Conservation (phyloP, 495 filamentous ascomycete species). For the Annulohypoxylon stygium region DNA sequence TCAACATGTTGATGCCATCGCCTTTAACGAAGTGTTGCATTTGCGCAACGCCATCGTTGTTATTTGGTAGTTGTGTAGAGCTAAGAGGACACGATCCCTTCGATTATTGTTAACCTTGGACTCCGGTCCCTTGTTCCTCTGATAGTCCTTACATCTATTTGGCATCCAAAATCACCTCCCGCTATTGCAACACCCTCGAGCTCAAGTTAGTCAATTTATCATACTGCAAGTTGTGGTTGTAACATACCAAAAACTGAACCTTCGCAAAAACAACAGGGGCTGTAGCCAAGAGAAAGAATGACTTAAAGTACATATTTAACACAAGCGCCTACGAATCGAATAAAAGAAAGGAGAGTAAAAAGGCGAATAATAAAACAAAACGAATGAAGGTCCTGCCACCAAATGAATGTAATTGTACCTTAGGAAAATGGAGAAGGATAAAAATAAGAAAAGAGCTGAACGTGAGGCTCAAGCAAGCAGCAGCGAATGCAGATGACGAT, state of each 20-base stretch:
- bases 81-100: constrained; percentile 53
- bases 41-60: constrained; percentile 59
- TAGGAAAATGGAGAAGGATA: not conserved
- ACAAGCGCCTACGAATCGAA: constrained; percentile 29
- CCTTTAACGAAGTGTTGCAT: constrained; percentile 66
- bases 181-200: constrained; percentile 58
- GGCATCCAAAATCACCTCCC: constrained; percentile 66
- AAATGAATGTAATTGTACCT: constrained; percentile 24
- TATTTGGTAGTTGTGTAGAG: constrained; percentile 54
- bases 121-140: not conserved
- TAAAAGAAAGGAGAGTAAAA: constrained; percentile 32
- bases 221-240: not conserved
- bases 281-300: constrained; percentile 37
- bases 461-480: constrained; percentile 37
- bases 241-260: constrained; percentile 53
- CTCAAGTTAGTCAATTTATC: constrained; percentile 21
- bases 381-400: constrained; percentile 42
- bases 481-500: constrained; percentile 28
- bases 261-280: constrained; percentile 47
- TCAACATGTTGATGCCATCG: constrained; percentile 65
- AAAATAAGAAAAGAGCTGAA: constrained; percentile 24
- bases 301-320: constrained; percentile 47
- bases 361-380: constrained; percentile 40
- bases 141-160: constrained; percentile 57
- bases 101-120: constrained; percentile 32